Base-by-base conservation (phyloP, 306 rosid genomes). In the Carpinus fangiana region DNA sequence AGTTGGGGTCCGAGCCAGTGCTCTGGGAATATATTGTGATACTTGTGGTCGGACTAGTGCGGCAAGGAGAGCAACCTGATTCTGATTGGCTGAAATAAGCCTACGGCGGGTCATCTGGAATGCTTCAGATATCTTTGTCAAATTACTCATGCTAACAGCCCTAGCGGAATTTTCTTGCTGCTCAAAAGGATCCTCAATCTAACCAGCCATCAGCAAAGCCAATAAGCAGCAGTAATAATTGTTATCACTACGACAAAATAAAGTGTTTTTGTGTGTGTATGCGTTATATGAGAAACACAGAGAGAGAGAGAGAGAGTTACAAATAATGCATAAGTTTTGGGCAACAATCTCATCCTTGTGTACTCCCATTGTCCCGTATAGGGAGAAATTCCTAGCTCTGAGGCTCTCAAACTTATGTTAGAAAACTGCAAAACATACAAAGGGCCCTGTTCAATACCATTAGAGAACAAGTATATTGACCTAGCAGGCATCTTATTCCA, bases 101-200 rank as follows among this genome's bases (percentile, higher is more conserved):
- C 64, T 60, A 51, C 11, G 6, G 67, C 28, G 48, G 13, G 91
- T 87, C 46, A 18, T 77, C 61, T 23, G 56, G 78, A 95, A 85
- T 17, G 88, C 87, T 62, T 82, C 87, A 1, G 90, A 62, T 82
- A 95, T 87, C 90, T 82, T 93, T 0, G 23, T 5, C 89, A 95
- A 53, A 51, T 86, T 87, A 65, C 73, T 82, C 41, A 16, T 10
- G 31, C 82, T 78, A 68, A 95, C 92, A 26, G 90, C 85, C 81
- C 97, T 87, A 1, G 97, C 90, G 36, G 86, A 66, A 73, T 95
- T 95, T 76, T 78, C 87, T 2, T 93, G 94, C 82, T 89, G 98
- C 88, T 89, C 91, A 80, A 95, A 90, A 72, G 99, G 99, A 86
- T 95, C 99, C 84, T 95, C 99, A 59, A 95, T 65, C 98, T 95